Evolutionary conservation across 495 filamentous ascomycete genomes (phyloP).

Genomic region (Aspergillus bertholletiae): DNA sequence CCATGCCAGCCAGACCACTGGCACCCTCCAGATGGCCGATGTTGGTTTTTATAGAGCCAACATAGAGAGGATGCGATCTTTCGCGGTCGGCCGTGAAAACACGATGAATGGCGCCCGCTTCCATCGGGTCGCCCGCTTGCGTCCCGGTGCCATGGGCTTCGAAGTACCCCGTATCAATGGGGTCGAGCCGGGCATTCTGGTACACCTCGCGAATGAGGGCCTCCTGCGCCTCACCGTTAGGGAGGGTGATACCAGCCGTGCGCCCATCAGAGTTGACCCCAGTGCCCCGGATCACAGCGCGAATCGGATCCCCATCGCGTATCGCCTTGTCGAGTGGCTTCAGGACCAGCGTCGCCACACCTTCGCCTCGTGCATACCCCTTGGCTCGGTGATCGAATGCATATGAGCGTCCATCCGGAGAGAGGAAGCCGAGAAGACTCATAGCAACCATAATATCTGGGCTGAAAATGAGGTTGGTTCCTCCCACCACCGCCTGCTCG

Average conservation of each 20-base stretch:
- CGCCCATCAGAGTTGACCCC: slow-evolving; percentile 43
- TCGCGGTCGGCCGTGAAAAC: slow-evolving; percentile 9
- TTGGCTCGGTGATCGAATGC: slow-evolving; percentile 33
- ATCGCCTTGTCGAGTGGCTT: slow-evolving; percentile 37
- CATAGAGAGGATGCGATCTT: background rate
- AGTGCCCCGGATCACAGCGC: slow-evolving; percentile 39
- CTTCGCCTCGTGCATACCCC: slow-evolving; percentile 35
- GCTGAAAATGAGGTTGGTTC: slow-evolving; percentile 29
- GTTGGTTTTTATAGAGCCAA: slow-evolving; percentile 10
- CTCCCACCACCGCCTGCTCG: slow-evolving; percentile 29
- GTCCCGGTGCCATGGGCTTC: slow-evolving; percentile 55
- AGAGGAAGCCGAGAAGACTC: slow-evolving; percentile 25
- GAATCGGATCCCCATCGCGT: slow-evolving; percentile 33
- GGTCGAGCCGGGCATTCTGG: slow-evolving; percentile 36
- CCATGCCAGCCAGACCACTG: slow-evolving; percentile 19
- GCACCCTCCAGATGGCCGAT: slow-evolving; percentile 11
- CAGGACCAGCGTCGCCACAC: slow-evolving; percentile 29
- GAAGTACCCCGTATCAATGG: slow-evolving; percentile 18
- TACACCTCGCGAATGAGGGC: slow-evolving; percentile 52
- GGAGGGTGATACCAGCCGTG: slow-evolving; percentile 53
- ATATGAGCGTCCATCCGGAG: slow-evolving; percentile 29
- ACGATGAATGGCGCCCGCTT: slow-evolving; percentile 47
- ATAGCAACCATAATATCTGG: slow-evolving; percentile 23
- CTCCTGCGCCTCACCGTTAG: slow-evolving; percentile 54
- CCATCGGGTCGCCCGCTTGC: slow-evolving; percentile 56